Evolutionary conservation across 2,329 filamentous ascomycete species (phyloP).

Genomic region (Achaetomium macrosporum): DNA sequence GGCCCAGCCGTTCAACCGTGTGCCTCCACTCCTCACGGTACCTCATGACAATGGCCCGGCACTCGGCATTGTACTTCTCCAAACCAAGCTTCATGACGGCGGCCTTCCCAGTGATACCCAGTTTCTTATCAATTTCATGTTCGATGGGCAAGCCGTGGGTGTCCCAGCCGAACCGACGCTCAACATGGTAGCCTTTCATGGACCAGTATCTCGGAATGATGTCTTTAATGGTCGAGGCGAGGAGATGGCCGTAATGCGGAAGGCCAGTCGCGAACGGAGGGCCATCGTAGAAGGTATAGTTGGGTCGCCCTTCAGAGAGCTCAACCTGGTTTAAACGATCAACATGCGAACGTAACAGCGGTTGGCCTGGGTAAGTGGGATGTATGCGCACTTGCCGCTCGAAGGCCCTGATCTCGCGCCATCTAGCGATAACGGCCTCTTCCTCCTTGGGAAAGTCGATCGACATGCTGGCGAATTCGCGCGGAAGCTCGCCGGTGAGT

Average conservation of each 20-base stretch:
- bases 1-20: slow-evolving; percentile 80
- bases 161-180: slow-evolving; percentile 92
- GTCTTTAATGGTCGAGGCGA: slow-evolving; percentile 94
- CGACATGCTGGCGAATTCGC: slow-evolving; percentile 52
- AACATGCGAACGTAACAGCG: slow-evolving; percentile 1
- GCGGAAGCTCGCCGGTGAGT: background rate
- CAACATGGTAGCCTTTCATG: slow-evolving; percentile 92
- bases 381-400: slow-evolving; percentile 60
- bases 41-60: slow-evolving; percentile 87
- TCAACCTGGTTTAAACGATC: slow-evolving; percentile 46
- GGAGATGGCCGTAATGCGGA: slow-evolving; percentile 62
- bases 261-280: slow-evolving; percentile 63
- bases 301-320: slow-evolving; percentile 73
- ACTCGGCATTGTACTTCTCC: slow-evolving; percentile 86
- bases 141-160: slow-evolving; percentile 91
- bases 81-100: slow-evolving; percentile 83
- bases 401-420: slow-evolving; percentile 91
- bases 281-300: slow-evolving; percentile 93
- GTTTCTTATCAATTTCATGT: slow-evolving; percentile 95
- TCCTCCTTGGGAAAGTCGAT: slow-evolving; percentile 93
- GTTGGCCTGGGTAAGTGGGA: background rate
- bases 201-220: slow-evolving; percentile 96
- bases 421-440: slow-evolving; percentile 74
- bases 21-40: slow-evolving; percentile 81
- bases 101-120: slow-evolving; percentile 76